phyloP scores from a whole-genome alignment of 306 rosid genomes.

The Gastrolobium villosum region DNA sequence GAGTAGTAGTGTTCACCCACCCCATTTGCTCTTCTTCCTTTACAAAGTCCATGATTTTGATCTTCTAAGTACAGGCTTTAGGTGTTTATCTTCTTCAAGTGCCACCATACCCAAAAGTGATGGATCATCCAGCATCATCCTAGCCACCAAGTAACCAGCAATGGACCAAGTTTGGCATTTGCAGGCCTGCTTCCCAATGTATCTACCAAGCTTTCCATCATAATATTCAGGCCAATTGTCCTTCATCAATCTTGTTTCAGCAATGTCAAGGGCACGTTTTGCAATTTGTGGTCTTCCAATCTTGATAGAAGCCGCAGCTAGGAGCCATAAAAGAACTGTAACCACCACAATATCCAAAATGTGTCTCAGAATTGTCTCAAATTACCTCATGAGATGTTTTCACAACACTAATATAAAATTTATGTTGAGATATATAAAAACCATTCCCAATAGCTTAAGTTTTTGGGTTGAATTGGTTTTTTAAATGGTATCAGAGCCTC shows the following conservation, averaged over 20 bases:
- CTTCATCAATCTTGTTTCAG: slow-evolving; percentile 61
- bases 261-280: slow-evolving; percentile 69
- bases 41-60: slow-evolving; percentile 65
- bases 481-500: too few species aligned
- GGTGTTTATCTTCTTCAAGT: slow-evolving; percentile 67
- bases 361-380: neutral
- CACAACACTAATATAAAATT: neutral
- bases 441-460: too few species aligned
- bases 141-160: slow-evolving; percentile 74
- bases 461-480: too few species aligned
- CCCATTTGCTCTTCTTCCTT: neutral
- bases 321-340: slow-evolving; percentile 76
- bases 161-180: slow-evolving; percentile 73
- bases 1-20: neutral
- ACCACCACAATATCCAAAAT: slow-evolving; percentile 6
- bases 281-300: slow-evolving; percentile 72
- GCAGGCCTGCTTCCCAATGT: slow-evolving; percentile 71
- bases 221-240: slow-evolving; percentile 79
- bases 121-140: slow-evolving; percentile 72
- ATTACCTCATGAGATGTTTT: neutral
- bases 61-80: slow-evolving; percentile 60
- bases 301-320: slow-evolving; percentile 70
- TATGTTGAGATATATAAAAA: too few species aligned
- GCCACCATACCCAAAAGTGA: slow-evolving; percentile 68
- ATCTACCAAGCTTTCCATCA: slow-evolving; percentile 69